Percentiles rank a stretch among this genome's conserved stretches.
phyloP scores from a whole-genome alignment of 2,329 filamentous ascomycete genomes.

The Talaromyces sp. region DNA sequence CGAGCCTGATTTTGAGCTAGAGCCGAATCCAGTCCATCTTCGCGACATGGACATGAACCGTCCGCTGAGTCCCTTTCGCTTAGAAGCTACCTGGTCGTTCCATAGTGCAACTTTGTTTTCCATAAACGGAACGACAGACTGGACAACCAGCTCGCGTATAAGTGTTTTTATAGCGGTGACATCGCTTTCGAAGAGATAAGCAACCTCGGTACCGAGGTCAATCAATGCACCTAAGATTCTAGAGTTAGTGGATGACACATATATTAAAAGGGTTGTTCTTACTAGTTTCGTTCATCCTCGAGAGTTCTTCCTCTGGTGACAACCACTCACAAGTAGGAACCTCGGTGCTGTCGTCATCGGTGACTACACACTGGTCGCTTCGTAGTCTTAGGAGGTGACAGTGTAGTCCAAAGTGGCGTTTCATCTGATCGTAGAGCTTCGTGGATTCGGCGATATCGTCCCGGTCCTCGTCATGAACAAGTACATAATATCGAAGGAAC shows the following conservation, averaged over 20 bases:
- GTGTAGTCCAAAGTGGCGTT: slow-evolving; percentile 92
- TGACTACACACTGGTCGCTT: slow-evolving; percentile 77
- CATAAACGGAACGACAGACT: slow-evolving; percentile 94
- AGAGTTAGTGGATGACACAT: slow-evolving; percentile 9
- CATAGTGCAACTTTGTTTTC: slow-evolving; percentile 83
- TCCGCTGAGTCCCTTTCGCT: slow-evolving; percentile 79
- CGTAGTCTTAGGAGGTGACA: slow-evolving; percentile 85
- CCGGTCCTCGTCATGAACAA: slow-evolving; percentile 92
- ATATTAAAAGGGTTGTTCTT: slow-evolving; percentile 15
- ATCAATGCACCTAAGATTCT: slow-evolving; percentile 34
- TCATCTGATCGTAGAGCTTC: slow-evolving; percentile 95
- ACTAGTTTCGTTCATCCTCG: slow-evolving; percentile 63
- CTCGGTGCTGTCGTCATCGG: slow-evolving; percentile 83
- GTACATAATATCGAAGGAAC: slow-evolving; percentile 90
- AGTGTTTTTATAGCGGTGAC: slow-evolving; percentile 82
- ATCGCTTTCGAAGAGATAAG: slow-evolving; percentile 88
- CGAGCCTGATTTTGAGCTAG: slow-evolving; percentile 55
- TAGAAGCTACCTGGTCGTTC: slow-evolving; percentile 96
- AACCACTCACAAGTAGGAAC: slow-evolving; percentile 84
- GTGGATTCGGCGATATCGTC: slow-evolving; percentile 90
- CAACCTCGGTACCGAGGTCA: slow-evolving; percentile 63
- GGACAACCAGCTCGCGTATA: slow-evolving; percentile 88
- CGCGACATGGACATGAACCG: slow-evolving; percentile 93
- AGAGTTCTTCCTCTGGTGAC: slow-evolving; percentile 77
- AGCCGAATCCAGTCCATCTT: slow-evolving; percentile 78